These are phyloP conservation scores for Litsea cubeba DNA, from an alignment of 164 flowering plant genomes.

Conservation along the genomic window DNA sequence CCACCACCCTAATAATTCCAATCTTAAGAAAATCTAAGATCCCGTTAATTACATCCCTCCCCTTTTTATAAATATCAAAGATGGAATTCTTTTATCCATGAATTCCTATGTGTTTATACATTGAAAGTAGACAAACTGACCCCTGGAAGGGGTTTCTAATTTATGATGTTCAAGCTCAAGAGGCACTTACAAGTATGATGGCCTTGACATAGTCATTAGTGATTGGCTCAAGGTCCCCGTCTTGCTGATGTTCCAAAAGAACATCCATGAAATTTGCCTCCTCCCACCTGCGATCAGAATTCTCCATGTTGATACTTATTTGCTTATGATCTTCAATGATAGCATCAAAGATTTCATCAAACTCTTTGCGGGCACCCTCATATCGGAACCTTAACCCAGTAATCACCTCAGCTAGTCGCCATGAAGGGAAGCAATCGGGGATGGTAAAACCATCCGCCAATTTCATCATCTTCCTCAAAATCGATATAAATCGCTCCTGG, in stretches of 20 bases:
- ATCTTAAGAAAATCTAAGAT: no score
- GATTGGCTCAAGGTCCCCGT: conserved; percentile 4
- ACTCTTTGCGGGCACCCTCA: not conserved
- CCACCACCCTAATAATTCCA: no score
- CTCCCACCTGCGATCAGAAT: not conserved
- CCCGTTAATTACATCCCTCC: no score
- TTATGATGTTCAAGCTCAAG: not conserved
- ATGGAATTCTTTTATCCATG: no score
- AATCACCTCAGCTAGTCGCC: not conserved
- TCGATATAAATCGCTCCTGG: conserved; percentile 12
- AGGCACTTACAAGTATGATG: conserved; percentile 1
- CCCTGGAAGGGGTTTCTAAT: no score
- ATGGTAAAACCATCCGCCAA: conserved; percentile 8
- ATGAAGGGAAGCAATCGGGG: conserved; percentile 9
- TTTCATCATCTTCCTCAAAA: not conserved
- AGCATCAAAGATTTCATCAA: not conserved
- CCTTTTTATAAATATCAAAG: no score
- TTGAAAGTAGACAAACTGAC: no score
- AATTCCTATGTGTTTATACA: no score
- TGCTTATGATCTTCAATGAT: conserved; percentile 1
- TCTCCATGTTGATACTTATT: not conserved
- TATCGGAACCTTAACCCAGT: not conserved
- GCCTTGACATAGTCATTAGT: not conserved
- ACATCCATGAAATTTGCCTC: conserved; percentile 11
- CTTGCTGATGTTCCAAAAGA: conserved; percentile 3